phyloP scores from a whole-genome alignment of 164 flowering plant genomes.

The Aristolochia californica region DNA sequence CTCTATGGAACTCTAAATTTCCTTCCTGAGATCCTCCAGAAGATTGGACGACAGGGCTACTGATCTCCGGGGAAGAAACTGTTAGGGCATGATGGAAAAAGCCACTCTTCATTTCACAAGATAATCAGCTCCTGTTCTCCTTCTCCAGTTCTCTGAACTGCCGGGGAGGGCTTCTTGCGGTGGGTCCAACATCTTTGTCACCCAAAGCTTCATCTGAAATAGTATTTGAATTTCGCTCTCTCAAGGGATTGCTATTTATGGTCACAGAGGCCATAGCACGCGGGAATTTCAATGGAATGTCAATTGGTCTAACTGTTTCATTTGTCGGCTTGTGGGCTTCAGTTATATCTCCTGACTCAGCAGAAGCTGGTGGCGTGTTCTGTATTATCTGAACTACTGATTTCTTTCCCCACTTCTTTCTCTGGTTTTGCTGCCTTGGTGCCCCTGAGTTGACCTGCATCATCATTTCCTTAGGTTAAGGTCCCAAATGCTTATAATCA shows the following conservation, averaged over 20 bases:
- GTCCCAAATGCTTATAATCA: too few species aligned
- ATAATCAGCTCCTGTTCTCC: conserved; percentile 37
- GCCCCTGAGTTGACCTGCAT: conserved; percentile 54
- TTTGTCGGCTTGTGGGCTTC: conserved; percentile 27
- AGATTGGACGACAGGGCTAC: too few species aligned
- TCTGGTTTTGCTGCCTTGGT: conserved; percentile 30
- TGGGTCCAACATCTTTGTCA: conserved; percentile 23
- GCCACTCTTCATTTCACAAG: too few species aligned
- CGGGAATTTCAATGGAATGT: conserved; percentile 50
- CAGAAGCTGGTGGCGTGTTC: conserved; percentile 16
- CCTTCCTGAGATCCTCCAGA: too few species aligned
- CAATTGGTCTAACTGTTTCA: conserved; percentile 16
- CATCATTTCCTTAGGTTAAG: background rate
- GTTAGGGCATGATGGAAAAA: too few species aligned
- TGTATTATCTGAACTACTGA: conserved; percentile 62
- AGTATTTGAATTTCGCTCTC: conserved; percentile 53
- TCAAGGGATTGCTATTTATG: conserved; percentile 34
- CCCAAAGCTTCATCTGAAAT: conserved; percentile 22
- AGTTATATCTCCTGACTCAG: conserved; percentile 17
- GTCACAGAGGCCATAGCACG: conserved; percentile 63
- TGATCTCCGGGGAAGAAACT: too few species aligned
- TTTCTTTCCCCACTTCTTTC: conserved; percentile 69
- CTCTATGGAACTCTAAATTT: too few species aligned
- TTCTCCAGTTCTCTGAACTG: conserved; percentile 44
- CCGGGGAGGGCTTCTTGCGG: conserved; percentile 31